Evolutionary conservation across 768 basidiomycete species (phyloP), one percentile per base, ranked within the genome.

Genomic region (Strobilomyces dryophilus): DNA sequence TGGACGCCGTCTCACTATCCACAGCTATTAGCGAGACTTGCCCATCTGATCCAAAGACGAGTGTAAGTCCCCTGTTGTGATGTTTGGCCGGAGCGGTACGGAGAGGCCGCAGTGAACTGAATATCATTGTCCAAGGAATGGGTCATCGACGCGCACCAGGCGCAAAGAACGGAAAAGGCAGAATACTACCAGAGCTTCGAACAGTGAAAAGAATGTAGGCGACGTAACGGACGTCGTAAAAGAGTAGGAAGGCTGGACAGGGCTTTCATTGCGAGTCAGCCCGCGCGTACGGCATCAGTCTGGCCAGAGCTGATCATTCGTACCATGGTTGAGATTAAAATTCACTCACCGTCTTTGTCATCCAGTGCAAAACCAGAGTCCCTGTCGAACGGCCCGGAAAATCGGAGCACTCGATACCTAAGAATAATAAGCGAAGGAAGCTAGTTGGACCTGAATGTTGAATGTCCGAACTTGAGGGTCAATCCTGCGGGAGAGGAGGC

Each of bases 111-210:
- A 18, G 26, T 2, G 55, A 63, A 45, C 50, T 53, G 44, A 24
- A 36, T 49, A 18, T 49, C 66, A 67, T 66, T 42, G 58, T 67
- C 49, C 58, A 40, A 54, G 11, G 14, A 24, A 39, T 39, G 9
- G 44, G 60, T 61, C 61, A 68, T 66, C 29, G 51, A 57, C 45
- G 65, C 66, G 66, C 66, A 45, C 66, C 66, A 47, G 66, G 66
- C 66, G 64, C 66, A 63, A 48, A 51, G 8, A 39, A 45, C n/a
- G 24, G 32, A 24, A 49, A 29, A 29, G 9, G 29, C 11, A 43
- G 36, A 53, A 51, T 49, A 14, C 47, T 56, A 61, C 59, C 61
- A 53, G 62, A 54, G 58, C 40, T 58, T 50, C 45, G 53, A 46
- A 39, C 58, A 50, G 45, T 42, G 52, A 40, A 51, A 56, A 46